Evolutionary conservation across 129 eudicot genomes (phyloP).

Genomic region (Lonicera japonica): DNA sequence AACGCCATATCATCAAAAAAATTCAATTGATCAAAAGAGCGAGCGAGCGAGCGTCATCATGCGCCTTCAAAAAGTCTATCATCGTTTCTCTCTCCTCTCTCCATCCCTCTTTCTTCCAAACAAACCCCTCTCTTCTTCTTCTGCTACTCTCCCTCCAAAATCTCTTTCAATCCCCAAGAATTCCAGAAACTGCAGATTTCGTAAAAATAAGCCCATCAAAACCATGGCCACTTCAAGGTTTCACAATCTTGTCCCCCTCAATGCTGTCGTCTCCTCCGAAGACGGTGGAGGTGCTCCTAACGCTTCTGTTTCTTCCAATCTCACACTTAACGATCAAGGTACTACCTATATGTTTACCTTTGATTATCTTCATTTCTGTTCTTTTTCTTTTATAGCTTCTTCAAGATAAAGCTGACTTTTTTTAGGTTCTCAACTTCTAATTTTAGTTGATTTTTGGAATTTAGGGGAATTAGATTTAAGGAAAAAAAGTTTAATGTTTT

Average conservation of each 20-base stretch:
- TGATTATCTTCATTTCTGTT: too few species aligned
- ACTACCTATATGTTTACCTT: neutral
- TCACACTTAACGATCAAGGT: conserved; percentile 39
- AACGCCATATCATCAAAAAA: too few species aligned
- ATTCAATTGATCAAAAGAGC: too few species aligned
- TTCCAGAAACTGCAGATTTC: neutral
- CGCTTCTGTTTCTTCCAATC: conserved; percentile 21
- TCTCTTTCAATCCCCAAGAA: conserved; percentile 17
- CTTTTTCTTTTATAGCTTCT: neutral
- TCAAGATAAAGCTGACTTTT: conserved; percentile 1
- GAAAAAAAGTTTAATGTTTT: neutral
- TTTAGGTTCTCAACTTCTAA: conserved; percentile 1
- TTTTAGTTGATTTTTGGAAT: neutral
- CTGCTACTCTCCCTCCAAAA: conserved; percentile 19
- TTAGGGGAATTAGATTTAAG: neutral
- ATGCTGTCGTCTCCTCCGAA: conserved; percentile 41
- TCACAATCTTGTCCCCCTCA: conserved; percentile 40
- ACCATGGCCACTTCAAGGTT: conserved; percentile 43
- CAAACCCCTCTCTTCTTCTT: conserved; percentile 15
- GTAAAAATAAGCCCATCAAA: neutral
- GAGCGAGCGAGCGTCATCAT: conserved; percentile 27
- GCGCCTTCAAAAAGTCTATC: conserved; percentile 79
- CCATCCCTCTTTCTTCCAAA: conserved; percentile 23
- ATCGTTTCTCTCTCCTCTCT: conserved; percentile 53
- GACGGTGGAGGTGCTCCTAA: conserved; percentile 28